phyloP scores from a whole-genome alignment of 345 rosid species.

The Passiflora organensis region DNA sequence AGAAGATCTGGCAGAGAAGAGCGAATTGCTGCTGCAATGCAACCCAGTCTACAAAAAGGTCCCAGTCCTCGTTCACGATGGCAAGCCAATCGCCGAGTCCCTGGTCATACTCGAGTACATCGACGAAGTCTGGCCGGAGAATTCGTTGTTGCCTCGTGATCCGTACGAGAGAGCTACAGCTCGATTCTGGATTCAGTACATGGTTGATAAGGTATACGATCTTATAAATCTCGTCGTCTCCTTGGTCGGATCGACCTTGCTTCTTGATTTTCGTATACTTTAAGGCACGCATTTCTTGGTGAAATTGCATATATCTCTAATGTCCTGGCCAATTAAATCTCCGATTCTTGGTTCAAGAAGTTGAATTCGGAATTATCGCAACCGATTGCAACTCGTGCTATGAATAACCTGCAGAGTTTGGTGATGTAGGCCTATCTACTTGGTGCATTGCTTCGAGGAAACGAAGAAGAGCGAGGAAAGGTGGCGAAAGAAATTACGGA shows the following conservation, averaged over 20 bases:
- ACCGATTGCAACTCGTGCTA: not conserved
- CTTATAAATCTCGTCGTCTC: not conserved
- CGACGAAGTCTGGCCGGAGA: constrained; percentile 18
- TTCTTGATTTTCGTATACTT: not conserved
- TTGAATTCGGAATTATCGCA: too few species aligned
- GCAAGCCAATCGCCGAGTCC: constrained; percentile 7
- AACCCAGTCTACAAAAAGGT: constrained; percentile 9
- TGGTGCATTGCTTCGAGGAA: not conserved
- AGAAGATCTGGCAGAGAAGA: constrained; percentile 9
- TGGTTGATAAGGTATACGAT: not conserved
- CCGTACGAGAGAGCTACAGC: constrained; percentile 8
- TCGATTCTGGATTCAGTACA: constrained; percentile 17
- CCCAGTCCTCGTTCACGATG: constrained; percentile 13
- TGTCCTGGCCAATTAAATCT: too few species aligned
- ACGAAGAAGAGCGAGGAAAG: constrained; percentile 8
- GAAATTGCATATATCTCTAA: not conserved
- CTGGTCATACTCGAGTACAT: constrained; percentile 13
- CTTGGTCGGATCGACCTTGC: not conserved
- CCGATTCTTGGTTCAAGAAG: too few species aligned
- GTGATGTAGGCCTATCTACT: not conserved
- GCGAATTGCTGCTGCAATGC: constrained; percentile 7
- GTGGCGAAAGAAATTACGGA: not conserved
- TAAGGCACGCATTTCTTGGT: not conserved
- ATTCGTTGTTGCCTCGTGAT: constrained; percentile 12
- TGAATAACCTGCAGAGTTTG: too few species aligned